A percentile compares a stretch with the other conserved stretches of the same genome.
Conservation (phyloP, 2,329 filamentous ascomycete genomes). For the Dactylellina haptotyla region DNA sequence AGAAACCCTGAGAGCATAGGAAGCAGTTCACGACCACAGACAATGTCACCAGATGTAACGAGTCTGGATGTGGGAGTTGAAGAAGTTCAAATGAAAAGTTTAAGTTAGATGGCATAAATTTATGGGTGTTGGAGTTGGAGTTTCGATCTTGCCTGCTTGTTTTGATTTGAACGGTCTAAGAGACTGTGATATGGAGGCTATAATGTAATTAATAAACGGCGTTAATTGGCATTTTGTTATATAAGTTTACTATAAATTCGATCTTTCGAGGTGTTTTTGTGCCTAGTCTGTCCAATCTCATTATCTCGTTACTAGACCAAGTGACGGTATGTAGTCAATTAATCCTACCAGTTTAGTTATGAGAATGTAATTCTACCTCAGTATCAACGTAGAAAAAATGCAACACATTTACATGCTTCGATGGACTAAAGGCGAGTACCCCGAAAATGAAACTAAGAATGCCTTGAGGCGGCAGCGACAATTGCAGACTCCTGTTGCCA, state of each 20-base stretch:
- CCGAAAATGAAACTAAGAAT: too few species aligned
- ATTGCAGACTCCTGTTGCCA: background rate
- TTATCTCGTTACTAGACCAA: too few species aligned
- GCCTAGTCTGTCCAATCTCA: too few species aligned
- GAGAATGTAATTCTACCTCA: too few species aligned
- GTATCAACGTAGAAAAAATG: too few species aligned
- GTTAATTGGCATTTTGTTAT: background rate
- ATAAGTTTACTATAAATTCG: background rate
- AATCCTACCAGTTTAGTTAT: too few species aligned
- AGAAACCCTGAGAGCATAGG: constrained; percentile 6
- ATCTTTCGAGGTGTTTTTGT: too few species aligned
- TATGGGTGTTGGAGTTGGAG: background rate
- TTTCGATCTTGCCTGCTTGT: background rate
- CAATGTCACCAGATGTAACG: constrained; percentile 9
- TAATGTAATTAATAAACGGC: background rate
- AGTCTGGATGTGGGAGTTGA: constrained; percentile 1
- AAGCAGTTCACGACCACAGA: constrained; percentile 16
- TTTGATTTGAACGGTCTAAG: background rate
- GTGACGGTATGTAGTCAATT: too few species aligned
- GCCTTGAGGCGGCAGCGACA: background rate
- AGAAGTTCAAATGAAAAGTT: constrained; percentile 17
- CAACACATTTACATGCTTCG: too few species aligned
- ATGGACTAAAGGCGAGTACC: too few species aligned
- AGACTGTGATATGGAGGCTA: background rate
- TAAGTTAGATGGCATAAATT: background rate